Percentiles rank a stretch among this genome's conserved stretches.
These are phyloP conservation scores for Quercus agrifolia DNA, from an alignment of 306 rosid species.

Conservation along the genomic window DNA sequence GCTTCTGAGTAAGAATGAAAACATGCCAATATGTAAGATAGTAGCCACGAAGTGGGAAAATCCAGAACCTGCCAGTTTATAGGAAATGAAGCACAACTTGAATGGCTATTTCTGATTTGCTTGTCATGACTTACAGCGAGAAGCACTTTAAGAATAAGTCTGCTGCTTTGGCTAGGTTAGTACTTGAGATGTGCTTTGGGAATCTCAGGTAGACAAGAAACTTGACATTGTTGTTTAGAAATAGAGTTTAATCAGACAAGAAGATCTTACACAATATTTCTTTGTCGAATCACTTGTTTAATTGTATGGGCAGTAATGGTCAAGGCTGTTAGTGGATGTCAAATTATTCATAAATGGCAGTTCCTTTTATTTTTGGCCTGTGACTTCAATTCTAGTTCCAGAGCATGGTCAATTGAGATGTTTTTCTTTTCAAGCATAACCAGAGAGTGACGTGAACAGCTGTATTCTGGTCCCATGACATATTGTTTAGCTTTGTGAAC, in stretches of 20 bases:
- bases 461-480: too few relatives aligned
- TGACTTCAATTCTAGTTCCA: background rate
- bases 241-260: background rate
- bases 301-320: background rate
- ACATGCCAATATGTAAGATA: conserved; percentile 78
- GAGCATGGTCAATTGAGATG: conserved; percentile 11
- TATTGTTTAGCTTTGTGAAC: too few relatives aligned
- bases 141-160: conserved; percentile 16
- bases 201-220: background rate
- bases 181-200: background rate
- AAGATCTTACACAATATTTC: conserved; percentile 20
- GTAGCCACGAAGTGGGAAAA: conserved; percentile 41
- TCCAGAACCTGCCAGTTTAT: conserved; percentile 31
- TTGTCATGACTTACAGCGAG: conserved; percentile 5
- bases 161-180: conserved; percentile 3
- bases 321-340: background rate
- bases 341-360: background rate
- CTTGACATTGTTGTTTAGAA: conserved; percentile 2
- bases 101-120: background rate
- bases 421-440: background rate
- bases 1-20: conserved; percentile 80
- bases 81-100: conserved; percentile 11
- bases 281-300: conserved; percentile 20
- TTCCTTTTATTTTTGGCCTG: background rate
- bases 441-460: background rate